Evolutionary conservation across 352 stramenopile genomes (phyloP), one percentile per base, ranked within the genome.

Genomic region (Aphanomyces astaci): DNA sequence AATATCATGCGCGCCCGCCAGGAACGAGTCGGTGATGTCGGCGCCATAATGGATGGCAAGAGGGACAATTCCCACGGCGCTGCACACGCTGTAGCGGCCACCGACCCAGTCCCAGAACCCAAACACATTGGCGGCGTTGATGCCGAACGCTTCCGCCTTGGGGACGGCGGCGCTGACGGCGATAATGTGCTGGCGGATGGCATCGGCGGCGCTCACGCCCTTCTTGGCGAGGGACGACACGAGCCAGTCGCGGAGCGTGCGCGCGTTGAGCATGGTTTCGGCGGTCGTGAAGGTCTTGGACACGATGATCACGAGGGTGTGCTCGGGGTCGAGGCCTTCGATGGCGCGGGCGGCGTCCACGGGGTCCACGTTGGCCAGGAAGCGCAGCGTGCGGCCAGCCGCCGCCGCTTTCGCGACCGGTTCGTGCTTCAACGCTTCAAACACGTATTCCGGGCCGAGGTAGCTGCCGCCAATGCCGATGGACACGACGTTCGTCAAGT

Each of bases 91-190:
- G 86, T 98, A 99, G 64, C 97, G 85, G 27, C 96, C 97, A 39
- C 96, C 96, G 0, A 99, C 96, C 96, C 97, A 99, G 85, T 99
- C 95, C 96, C 96, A 99, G 76, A 99, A 98, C 51, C 85, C 90
- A 78, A 99, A 99, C 54, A 99, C 96, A 74, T 99, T 98, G 33
- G 90, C 75, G 56, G 86, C 74, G 66, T 94, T 80, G 63, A 99
- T 98, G 33, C 97, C 97, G 69, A 98, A 98, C 49, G 93, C 76
- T 54, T 92, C 83, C 17, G 92, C 87, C 30, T 94, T 73, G 39
- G 78, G 75, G 70, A 95, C 84, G 15, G 82, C 85, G 57, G 85
- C 87, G 40, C 80, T 90, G n/a, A 88, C 86, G 1, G 96, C 96
- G 45, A 98, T 86, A 76, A 98, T 90, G 79, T 98, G 96, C 76